Evolutionary conservation across 1,139 yeast species (phyloP), one percentile per base, ranked within the genome.

Genomic region (Debaryomyces psychrophilus): DNA sequence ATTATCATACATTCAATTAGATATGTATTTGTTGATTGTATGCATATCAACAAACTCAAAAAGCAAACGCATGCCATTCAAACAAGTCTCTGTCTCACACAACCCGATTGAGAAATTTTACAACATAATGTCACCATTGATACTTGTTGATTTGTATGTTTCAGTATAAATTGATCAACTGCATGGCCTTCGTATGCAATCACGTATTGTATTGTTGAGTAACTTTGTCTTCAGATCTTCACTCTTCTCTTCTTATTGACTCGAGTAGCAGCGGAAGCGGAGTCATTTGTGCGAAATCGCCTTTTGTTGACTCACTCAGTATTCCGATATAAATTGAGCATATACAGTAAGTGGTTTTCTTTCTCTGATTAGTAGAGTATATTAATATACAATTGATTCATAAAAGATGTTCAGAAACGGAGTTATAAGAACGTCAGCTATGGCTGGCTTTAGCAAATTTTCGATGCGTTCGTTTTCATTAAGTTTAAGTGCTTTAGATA

Each of bases 401-500:
- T 26, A 17, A 25, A 38, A 20, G 8, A 38, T 38, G 41, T 38
- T 38, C 33, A 27, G 33, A 20, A 27, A n/a, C 20, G 41, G 41
- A 26, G 17, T 29, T 11, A 15, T 38, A 22, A 38, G 34, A 28
- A 20, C 12, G 15, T 34, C 33, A 20, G 35, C 20, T 20, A 36
- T 25, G 34, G 2, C 14, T 34, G 40, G 39, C 17, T 26, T 27
- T 28, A 31, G 35, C 36, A 33, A 22, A 15, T 23, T 37, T 31
- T 40, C 53, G 3, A 44, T 53, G 38, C 65, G 68, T 46, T 46
- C 58, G 22, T 61, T 67, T 50, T 56, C 69, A 41, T 46, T 60
- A 29, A 48, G 61, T 14, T 41, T 54, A 34, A 34, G 42, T n/a
- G 41, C 55, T n/a, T 58, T 71, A 46, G 68, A 68, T 51, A 86